Evolutionary conservation across 139 green algal genomes (phyloP).

Genomic region (Chlamydomonas sp.): DNA sequence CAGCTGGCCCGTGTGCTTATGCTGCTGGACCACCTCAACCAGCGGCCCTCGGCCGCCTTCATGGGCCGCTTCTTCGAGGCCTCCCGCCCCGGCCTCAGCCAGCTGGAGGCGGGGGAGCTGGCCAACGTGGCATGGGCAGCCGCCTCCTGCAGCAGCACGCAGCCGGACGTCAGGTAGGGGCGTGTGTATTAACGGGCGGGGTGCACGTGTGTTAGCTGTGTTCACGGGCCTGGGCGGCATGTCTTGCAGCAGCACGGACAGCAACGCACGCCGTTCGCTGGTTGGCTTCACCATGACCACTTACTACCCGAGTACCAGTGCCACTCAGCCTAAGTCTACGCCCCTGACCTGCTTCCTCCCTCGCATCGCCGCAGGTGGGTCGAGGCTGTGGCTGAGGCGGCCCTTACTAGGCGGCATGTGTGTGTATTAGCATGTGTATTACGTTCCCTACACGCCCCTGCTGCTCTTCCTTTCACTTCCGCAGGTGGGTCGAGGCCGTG

Average conservation of each 20-base stretch:
- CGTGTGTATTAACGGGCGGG: not conserved
- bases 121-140: conserved; percentile 29
- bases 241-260: not conserved
- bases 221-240: not conserved
- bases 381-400: conserved; percentile 15
- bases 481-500: conserved; percentile 23
- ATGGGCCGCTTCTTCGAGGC: conserved; percentile 24
- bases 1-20: conserved; percentile 19
- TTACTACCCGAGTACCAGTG: not conserved
- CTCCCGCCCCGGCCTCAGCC: not conserved
- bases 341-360: not conserved
- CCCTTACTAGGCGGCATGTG: not conserved
- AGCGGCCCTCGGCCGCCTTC: conserved; percentile 15
- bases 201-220: too few relatives aligned
- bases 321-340: not conserved
- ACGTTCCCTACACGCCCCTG: too few relatives aligned
- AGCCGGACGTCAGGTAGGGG: conserved; percentile 7
- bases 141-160: conserved; percentile 1
- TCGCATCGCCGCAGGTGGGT: not conserved
- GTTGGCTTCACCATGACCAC: too few relatives aligned
- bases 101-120: conserved; percentile 33
- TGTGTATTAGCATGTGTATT: too few relatives aligned
- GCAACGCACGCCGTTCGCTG: too few relatives aligned
- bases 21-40: conserved; percentile 39
- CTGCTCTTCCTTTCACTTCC: not conserved